phyloP scores from a whole-genome alignment of 2,329 filamentous ascomycete species.

The Colletotrichum lini region DNA sequence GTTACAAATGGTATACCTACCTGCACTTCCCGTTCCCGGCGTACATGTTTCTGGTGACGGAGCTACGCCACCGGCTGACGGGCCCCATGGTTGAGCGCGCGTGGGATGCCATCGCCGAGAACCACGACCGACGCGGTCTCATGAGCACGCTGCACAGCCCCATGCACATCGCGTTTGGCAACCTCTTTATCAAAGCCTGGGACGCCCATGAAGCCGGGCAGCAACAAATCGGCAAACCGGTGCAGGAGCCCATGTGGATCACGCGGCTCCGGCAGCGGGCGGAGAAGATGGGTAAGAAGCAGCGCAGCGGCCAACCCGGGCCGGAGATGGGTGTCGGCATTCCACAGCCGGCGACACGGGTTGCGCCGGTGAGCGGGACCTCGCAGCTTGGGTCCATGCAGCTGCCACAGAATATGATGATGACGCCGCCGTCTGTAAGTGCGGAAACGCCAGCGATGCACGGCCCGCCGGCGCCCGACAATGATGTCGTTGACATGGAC shows the following conservation, averaged over 20 bases:
- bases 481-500: constrained; percentile 59
- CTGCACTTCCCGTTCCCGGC: constrained; percentile 74
- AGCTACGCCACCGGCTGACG: constrained; percentile 65
- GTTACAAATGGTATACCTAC: constrained; percentile 72
- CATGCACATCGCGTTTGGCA: constrained; percentile 70
- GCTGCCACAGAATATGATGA: constrained; percentile 49
- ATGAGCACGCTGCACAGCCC: constrained; percentile 66
- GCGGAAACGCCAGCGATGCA: constrained; percentile 42
- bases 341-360: constrained; percentile 46
- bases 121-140: constrained; percentile 67
- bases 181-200: constrained; percentile 75
- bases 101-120: constrained; percentile 69
- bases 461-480: constrained; percentile 46
- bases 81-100: constrained; percentile 72
- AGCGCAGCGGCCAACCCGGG: constrained; percentile 20
- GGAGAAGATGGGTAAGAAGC: constrained; percentile 51
- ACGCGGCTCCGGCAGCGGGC: constrained; percentile 61
- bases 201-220: constrained; percentile 67
- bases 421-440: constrained; percentile 50
- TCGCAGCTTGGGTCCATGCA: constrained; percentile 44
- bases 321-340: constrained; percentile 21
- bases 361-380: constrained; percentile 45
- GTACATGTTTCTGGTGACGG: constrained; percentile 72
- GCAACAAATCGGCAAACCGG: constrained; percentile 58
- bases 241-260: constrained; percentile 63